These are phyloP conservation scores for Mycena galopus DNA, from an alignment of 768 basidiomycete genomes.

Conservation along the genomic window DNA sequence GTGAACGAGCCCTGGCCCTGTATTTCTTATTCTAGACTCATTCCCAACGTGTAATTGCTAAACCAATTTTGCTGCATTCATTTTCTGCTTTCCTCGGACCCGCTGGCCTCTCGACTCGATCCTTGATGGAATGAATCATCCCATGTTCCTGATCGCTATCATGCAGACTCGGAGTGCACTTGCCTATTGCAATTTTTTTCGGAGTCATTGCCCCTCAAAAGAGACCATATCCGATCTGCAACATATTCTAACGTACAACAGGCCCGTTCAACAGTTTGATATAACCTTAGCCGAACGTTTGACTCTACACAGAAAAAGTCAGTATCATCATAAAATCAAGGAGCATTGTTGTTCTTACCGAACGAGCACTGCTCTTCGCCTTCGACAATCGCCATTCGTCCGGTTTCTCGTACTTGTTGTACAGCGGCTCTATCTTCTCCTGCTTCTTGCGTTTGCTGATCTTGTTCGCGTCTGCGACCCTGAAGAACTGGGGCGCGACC, in stretches of 20 bases:
- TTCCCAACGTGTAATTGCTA: conserved; percentile 11
- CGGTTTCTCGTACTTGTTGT: conserved; percentile 94
- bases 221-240: neutral
- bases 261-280: neutral
- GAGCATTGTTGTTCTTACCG: conserved; percentile 44
- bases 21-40: conserved; percentile 24
- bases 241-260: conserved; percentile 5
- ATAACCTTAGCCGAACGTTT: conserved; percentile 83
- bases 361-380: conserved; percentile 90
- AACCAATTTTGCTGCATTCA: neutral
- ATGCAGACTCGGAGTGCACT: too few species aligned
- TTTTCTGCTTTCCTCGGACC: neutral
- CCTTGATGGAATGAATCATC: too few species aligned
- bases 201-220: too few species aligned
- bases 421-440: conserved; percentile 97
- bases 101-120: neutral
- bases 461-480: conserved; percentile 97
- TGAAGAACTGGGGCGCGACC: conserved; percentile 98
- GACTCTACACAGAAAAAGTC: conserved; percentile 66
- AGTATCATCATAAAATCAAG: conserved; percentile 9
- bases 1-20: conserved; percentile 39
- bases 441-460: conserved; percentile 96
- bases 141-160: too few species aligned
- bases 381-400: conserved; percentile 96
- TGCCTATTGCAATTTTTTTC: too few species aligned